Evolutionary conservation across 176 grass and related monocot species (phyloP), one percentile per base, ranked within the genome.

Genomic region (Tuctoria greenei): DNA sequence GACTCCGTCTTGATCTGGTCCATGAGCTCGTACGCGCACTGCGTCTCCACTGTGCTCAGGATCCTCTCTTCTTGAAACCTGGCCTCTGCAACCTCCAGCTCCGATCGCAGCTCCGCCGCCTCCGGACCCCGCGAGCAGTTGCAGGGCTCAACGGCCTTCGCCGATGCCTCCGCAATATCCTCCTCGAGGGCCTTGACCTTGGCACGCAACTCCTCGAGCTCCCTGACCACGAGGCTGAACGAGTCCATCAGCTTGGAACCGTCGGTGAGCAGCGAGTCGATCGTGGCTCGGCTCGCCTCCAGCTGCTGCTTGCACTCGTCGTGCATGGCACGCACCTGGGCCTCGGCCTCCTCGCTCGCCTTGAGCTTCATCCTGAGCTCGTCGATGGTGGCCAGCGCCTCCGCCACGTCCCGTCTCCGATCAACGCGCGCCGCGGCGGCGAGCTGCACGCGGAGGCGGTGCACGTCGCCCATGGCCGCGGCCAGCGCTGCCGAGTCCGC

Each of bases 171-270:
- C 7, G 56, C 66, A 17, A 88, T 64, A 64, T 80, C 84, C 60
- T 82, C 90, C 89, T 95, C 92, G 1, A 99, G 87, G 9, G 69
- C 65, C 65, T 86, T 92, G 0, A 89, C 74, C 62, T 82, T 86
- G 28, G 81, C 71, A 21, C 96, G 83, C 40, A 92, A 99, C 69
- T 95, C 96, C 87, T 99, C 92, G 17, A 99, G 88, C 82, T 99
- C 96, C 11, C 72, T 81, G 60, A 94, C 92, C 40, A 99, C 85
- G n/a, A 86, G 81, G 74, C 87, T 86, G 72, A 99, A 99, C 28
- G 96, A 99, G 35, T 99, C 96, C 96, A 99, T 99, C 41, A 99
- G 72, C 61, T 92, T 99, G 52, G 96, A 99, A 9, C 96, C 92
- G 40, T 95, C 96, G 7, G 88, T 84, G 57, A 99, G 86, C 81